Percentiles rank a stretch among this genome's conserved stretches.
phyloP scores from a whole-genome alignment of 148 eudicot species.

The Vaccinium vitisidaea region DNA sequence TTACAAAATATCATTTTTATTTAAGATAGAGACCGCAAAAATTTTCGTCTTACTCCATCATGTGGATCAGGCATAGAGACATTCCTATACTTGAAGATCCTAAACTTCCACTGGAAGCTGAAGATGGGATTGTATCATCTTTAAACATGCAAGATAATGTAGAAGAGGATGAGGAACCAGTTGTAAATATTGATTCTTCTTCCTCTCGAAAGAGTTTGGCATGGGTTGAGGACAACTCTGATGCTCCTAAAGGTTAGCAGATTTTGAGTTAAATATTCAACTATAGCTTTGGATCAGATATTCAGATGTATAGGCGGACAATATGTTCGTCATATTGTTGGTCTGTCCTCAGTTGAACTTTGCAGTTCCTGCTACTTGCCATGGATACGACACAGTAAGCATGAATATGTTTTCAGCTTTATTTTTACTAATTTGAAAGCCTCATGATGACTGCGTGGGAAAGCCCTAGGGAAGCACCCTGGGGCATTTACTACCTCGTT shows the following conservation, averaged over 20 bases:
- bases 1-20: constrained; percentile 1
- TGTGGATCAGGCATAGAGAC: constrained; percentile 49
- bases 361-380: background rate
- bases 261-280: background rate
- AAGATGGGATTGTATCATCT: constrained; percentile 40
- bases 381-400: background rate
- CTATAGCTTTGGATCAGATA: background rate
- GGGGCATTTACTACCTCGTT: background rate
- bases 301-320: background rate
- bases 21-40: background rate
- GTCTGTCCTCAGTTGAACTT: constrained; percentile 5
- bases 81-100: constrained; percentile 38
- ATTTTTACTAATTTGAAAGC: background rate
- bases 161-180: constrained; percentile 36
- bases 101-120: constrained; percentile 30
- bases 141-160: constrained; percentile 33
- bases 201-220: constrained; percentile 33
- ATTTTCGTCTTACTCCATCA: constrained; percentile 16
- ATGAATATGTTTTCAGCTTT: background rate
- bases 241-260: constrained; percentile 69
- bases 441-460: background rate
- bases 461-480: background rate
- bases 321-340: background rate
- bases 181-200: constrained; percentile 35
- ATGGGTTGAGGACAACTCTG: constrained; percentile 57